Evolutionary conservation across 345 rosid genomes (phyloP), one percentile per base, ranked within the genome.

Genomic region (Populus tremula): DNA sequence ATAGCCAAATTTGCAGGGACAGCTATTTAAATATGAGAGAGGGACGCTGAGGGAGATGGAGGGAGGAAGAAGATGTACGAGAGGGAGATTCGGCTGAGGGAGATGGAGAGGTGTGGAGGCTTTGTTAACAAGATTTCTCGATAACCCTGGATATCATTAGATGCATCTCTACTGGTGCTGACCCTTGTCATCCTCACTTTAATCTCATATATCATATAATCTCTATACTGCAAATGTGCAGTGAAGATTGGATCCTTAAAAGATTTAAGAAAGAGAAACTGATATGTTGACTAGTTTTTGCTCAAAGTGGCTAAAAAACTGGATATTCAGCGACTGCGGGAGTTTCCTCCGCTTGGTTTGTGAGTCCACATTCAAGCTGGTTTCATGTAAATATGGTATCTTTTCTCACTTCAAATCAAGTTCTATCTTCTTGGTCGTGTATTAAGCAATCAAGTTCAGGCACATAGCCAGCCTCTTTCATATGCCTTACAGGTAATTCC

Each of bases 401-500:
- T 38, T 81, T 66, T 68, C 12, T 64, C 56, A 9, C 67, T 66
- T 75, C 66, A 36, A 62, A 75, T 83, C 82, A 87, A 69, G 80
- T 76, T 77, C 83, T 78, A n/a, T 76, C 77, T 86, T 89, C 90
- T 10, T 76, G 80, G 73, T 84, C 92, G 81, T 81, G 77, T 67
- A 79, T 75, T 76, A 83, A 70, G 76, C 84, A 86, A 75, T 88
- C 86, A 71, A 80, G 63, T 76, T 87, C 84, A 62, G 88, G 88
- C 33, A 75, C 82, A 80, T 87, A 86, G 17, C 86, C 91, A 45
- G 87, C 87, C 77, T 89, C 96, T 70, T 76, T 86, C 81, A 90
- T 89, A 82, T 87, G 90, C 66, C 71, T 79, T 45, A 84, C 78
- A 69, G 93, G 80, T 77, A 90, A 69, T 29, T 76, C 88, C 83